phyloP scores from a whole-genome alignment of 208 protist genomes.

The Trypanosoma theileri region DNA sequence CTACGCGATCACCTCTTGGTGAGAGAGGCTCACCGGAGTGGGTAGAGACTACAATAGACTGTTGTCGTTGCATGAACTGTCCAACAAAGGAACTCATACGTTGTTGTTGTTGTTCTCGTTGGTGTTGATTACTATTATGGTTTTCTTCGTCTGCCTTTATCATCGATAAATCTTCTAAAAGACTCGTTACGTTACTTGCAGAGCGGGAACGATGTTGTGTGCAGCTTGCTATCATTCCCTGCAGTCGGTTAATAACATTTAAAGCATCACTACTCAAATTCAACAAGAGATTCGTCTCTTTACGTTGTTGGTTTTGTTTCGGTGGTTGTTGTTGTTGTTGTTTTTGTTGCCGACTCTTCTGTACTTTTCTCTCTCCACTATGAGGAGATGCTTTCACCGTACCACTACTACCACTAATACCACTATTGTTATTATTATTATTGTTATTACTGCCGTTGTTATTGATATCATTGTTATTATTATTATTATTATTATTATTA shows the following conservation, averaged over 20 bases:
- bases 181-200: slow-evolving; percentile 21
- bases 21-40: slow-evolving; percentile 78
- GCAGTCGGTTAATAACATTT: slow-evolving; percentile 38
- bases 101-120: slow-evolving; percentile 24
- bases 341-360: neutral
- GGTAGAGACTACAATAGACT: slow-evolving; percentile 61
- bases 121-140: slow-evolving; percentile 29
- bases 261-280: slow-evolving; percentile 34
- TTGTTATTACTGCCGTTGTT: neutral
- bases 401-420: slow-evolving; percentile 10
- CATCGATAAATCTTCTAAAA: slow-evolving; percentile 19
- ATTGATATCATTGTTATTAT: no score
- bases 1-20: slow-evolving; percentile 71
- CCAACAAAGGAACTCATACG: slow-evolving; percentile 58
- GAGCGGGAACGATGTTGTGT: slow-evolving; percentile 22
- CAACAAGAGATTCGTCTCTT: slow-evolving; percentile 1
- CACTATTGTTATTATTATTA: neutral
- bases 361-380: neutral
- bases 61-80: slow-evolving; percentile 67
- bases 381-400: neutral
- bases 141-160: slow-evolving; percentile 5
- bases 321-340: neutral
- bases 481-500: slow-evolving; percentile 13
- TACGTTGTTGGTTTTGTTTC: slow-evolving; percentile 3
- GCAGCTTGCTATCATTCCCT: slow-evolving; percentile 37